These are phyloP conservation scores for Epichloe gansuensis DNA, from an alignment of 2,329 filamentous ascomycete species.

Conservation along the genomic window DNA sequence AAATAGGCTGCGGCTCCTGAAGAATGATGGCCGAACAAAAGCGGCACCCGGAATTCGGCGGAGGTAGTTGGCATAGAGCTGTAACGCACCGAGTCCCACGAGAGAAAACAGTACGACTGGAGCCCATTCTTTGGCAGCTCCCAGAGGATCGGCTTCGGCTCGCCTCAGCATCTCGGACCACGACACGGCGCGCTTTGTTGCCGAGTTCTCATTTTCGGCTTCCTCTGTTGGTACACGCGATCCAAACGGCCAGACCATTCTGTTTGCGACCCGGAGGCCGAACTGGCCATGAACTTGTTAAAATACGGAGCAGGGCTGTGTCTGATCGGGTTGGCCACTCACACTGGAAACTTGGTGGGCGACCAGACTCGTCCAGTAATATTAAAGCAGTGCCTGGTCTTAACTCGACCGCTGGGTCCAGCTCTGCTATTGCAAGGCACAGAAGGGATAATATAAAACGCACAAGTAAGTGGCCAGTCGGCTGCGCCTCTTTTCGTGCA, in stretches of 20 bases:
- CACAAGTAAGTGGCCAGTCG: no score
- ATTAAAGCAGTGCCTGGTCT: no score
- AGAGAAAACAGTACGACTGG: constrained; percentile 26
- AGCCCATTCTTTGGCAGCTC: constrained; percentile 27
- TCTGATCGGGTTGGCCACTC: background rate
- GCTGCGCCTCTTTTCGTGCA: no score
- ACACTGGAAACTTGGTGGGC: no score
- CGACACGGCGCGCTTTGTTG: constrained; percentile 18
- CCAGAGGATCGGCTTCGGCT: constrained; percentile 17
- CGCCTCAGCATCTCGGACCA: constrained; percentile 27
- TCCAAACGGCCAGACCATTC: constrained; percentile 31
- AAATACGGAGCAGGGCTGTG: background rate
- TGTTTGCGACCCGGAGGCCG: constrained; percentile 19
- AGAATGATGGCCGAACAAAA: constrained; percentile 63
- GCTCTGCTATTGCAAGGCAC: no score
- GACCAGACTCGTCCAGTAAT: no score
- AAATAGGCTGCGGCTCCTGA: constrained; percentile 64
- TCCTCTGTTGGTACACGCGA: constrained; percentile 16
- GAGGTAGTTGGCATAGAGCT: constrained; percentile 63
- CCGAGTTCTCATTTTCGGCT: constrained; percentile 10
- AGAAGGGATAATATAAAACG: no score
- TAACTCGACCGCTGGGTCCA: no score
- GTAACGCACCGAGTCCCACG: constrained; percentile 25
- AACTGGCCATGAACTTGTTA: constrained; percentile 4
- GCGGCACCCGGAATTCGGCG: constrained; percentile 70